Base-by-base conservation (phyloP, 331 rosid species). In the Arachis monticola region DNA sequence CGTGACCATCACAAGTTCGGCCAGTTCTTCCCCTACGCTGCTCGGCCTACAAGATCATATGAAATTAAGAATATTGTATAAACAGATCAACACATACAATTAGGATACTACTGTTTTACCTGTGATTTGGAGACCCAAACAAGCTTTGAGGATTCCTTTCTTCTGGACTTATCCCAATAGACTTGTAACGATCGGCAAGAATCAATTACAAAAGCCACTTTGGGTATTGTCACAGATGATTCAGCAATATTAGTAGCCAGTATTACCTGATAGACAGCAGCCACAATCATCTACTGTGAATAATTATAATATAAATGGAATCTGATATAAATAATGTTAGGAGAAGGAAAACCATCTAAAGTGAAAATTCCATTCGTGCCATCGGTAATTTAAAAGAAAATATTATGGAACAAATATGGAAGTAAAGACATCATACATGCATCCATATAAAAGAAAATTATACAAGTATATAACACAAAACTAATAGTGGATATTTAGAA, bases 21-120 rank as follows among this genome's bases (percentile, higher is more conserved):
- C 98, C 98, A 64, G 98, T 93, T 88, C 97, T 90, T 78, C 97
- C 98, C 80, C 45, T 86, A 12, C 98, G 97, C 77, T 90, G 98
- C 9, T 93, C 85, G 45, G 97, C 98, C 97, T 93, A 67, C 78
- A 77, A 78, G 60, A 85, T 52, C 70, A 66, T 8, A 58, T 55
- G 48, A 76, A 71, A 47, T 57, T 72, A 88, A 85, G 73, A 45
- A 80, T 71, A 78, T 5, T 45, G 45, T 45, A 68, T 63, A 40
- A 68, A 44, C 31, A 62, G 40, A 84, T 73, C 55, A 46, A 69
- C 65, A 55, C 30, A 8, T 0, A 60, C 72, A 70, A 65, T 67
- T 51, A 48, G 72, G 47, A 76, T 22, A 32, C 3, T 32, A 32
- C 17, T 7, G 10, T 64, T 59, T 17, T 86, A 93, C 98, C 96